Base-by-base conservation (phyloP, 2,329 filamentous ascomycete species). In the Drechslerella dactyloides region DNA sequence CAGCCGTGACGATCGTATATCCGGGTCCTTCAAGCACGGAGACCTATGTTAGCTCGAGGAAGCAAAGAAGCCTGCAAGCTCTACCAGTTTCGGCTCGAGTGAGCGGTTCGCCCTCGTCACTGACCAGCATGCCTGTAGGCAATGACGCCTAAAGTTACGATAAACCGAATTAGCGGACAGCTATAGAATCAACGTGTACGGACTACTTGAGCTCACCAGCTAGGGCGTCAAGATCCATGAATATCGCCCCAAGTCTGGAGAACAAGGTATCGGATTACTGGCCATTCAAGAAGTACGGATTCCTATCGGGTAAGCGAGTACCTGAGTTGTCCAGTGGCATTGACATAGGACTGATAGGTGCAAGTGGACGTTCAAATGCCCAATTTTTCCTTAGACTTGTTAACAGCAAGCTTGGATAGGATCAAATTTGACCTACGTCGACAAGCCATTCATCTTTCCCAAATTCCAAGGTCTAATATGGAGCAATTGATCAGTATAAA, bases 191-290 rank as follows among this genome's bases (percentile, higher is more conserved):
- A n/a, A n/a, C 1, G 46, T 68, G 4, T 7, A 44, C 5, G 44
- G 44, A 19, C 21, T 19, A 42, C 37, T 42, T 42, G 5, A 4
- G 56, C 68, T 57, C 42, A 65, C 68, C 90, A 0, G 89, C 89
- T 6, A 93, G 80, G 0, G 90, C 90, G 79, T 93, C 90, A 1
- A 93, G 83, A 74, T 93, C 90, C 89, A 92, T 92, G 73, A 93
- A 86, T 15, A 93, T 81, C 0, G 89, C 87, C 0, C 90, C 90
- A 6, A 92, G 82, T 59, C 87, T 85, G n/a, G 4, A 50, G 24
- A 33, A 7, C n/a, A 23, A 76, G 74, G 8, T 73, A 77, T 6
- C 73, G 21, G 44, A 27, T 59, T 33, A 62, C 44, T 58, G 37
- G 13, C 19, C 17, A 17, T 60, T 57, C 8, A 35, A 37, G 21